A percentile compares a stretch with the other conserved stretches of the same genome.
Evolutionary conservation across 768 basidiomycete species (phyloP).

Genomic region (Tephrocybe sp.): DNA sequence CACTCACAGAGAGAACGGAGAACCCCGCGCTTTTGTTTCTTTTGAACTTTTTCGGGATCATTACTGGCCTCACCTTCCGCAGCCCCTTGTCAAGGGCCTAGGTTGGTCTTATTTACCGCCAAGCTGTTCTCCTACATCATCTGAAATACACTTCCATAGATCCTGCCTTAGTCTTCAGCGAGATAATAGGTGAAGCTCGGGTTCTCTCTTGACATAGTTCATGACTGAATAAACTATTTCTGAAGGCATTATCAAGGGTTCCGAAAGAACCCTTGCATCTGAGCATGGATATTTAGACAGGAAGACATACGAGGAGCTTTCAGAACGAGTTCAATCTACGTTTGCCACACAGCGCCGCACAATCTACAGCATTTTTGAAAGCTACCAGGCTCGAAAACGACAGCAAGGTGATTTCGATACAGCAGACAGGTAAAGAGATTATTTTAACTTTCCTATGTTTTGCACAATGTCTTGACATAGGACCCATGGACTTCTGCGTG

Average conservation of each 20-base stretch:
- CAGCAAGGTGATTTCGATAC: conserved; percentile 46
- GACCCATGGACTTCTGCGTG: conserved; percentile 48
- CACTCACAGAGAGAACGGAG: background rate
- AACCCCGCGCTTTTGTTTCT: conserved; percentile 33
- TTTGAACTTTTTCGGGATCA: conserved; percentile 45
- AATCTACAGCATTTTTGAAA: conserved; percentile 55
- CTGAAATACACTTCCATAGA: conserved; percentile 40
- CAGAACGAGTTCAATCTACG: conserved; percentile 50
- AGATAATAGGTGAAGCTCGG: conserved; percentile 57
- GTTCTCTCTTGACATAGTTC: background rate
- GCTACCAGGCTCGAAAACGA: conserved; percentile 48
- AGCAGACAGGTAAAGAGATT: conserved; percentile 55
- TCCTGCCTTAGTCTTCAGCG: conserved; percentile 60
- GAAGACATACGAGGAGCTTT: conserved; percentile 45
- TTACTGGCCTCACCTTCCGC: conserved; percentile 65
- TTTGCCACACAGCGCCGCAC: conserved; percentile 50
- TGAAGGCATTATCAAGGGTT: conserved; percentile 70
- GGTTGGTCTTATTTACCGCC: conserved; percentile 33
- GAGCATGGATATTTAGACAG: conserved; percentile 40
- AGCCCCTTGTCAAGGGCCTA: conserved; percentile 48
- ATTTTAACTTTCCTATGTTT: background rate
- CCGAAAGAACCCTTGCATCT: conserved; percentile 46
- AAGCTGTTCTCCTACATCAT: background rate
- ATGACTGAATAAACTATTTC: background rate
- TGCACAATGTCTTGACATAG: conserved; percentile 30